Evolutionary conservation across 2,329 filamentous ascomycete genomes (phyloP), one percentile per base, ranked within the genome.

Genomic region (Aspergillus pseudoglaucus): DNA sequence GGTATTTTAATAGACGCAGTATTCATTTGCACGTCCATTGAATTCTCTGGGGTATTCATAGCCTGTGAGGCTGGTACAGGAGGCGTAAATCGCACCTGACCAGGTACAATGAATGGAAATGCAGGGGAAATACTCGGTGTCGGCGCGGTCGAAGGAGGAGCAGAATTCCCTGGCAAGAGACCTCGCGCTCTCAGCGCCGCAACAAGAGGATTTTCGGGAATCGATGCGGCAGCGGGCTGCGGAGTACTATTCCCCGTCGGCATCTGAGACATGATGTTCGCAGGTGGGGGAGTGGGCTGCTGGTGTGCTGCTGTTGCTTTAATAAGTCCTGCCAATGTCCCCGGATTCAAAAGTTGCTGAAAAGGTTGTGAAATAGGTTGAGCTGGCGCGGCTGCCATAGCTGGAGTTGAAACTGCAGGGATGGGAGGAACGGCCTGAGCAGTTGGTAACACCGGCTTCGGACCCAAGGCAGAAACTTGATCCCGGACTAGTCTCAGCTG

Each of bases 401-500:
- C 56, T 17, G 70, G 61, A 37, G 76, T 73, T 40, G 60, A 54
- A 6, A 57, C 41, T 22, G 53, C 46, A 33, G 59, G 54, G 22
- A 56, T 50, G 23, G 56, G 47, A 37, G 52, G 44, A 17, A 59
- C 25, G 37, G 43, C 47, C 30, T 56, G 53, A 20, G 52, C 38
- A 32, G 43, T 46, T 18, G 61, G 49, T 14, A 56, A 45, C 23
- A 55, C 48, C 42, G 60, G 55, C 42, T 61, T 61, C 25, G 76
- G 82, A 32, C 72, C 80, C 67, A 95, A 79, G 68, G 84, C 82
- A 67, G 85, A 83, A 69, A 96, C 84, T 79, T 93, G 88, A 66
- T 85, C 84, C 70, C 85, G 88, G 70, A 95, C 87, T 67, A 87
- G 81, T 70, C 87, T 83, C 65, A 95, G 79, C 73, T 95, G 87